Evolutionary conservation across 306 rosid species (phyloP).

Genomic region (Citrullus colocynthis): DNA sequence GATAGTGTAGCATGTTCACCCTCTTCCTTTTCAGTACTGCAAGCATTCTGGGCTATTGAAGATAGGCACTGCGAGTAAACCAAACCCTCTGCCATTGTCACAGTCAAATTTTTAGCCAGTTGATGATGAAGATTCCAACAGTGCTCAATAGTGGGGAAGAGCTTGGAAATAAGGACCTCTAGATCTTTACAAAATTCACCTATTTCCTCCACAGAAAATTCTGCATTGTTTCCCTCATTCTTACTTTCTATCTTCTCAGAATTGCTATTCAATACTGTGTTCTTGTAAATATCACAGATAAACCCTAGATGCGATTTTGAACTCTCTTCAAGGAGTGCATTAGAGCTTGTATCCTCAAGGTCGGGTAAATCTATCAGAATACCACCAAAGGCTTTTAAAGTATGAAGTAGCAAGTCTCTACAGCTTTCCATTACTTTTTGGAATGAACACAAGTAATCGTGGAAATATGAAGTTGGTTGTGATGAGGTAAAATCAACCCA

Average conservation of each 20-base stretch:
- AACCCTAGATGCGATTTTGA: conserved; percentile 39
- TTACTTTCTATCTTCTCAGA: conserved; percentile 26
- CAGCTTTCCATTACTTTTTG: conserved; percentile 64
- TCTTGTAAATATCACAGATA: conserved; percentile 34
- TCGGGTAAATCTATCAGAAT: conserved; percentile 37
- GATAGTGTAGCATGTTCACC: conserved; percentile 29
- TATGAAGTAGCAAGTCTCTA: conserved; percentile 41
- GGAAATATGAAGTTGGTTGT: conserved; percentile 59
- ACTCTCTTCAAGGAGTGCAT: conserved; percentile 24
- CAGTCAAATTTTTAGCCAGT: conserved; percentile 52
- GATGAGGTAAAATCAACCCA: conserved; percentile 57
- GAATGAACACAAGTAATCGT: conserved; percentile 72
- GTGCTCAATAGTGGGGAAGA: conserved; percentile 47
- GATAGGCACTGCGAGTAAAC: conserved; percentile 51
- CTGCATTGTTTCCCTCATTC: conserved; percentile 16
- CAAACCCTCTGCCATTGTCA: conserved; percentile 51
- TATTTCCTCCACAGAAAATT: conserved; percentile 41
- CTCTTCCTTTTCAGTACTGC: conserved; percentile 34
- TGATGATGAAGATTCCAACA: conserved; percentile 86
- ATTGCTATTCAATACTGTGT: conserved; percentile 18
- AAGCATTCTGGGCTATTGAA: conserved; percentile 31
- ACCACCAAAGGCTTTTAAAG: conserved; percentile 38
- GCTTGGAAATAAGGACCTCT: conserved; percentile 48
- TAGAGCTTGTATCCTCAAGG: conserved; percentile 15
- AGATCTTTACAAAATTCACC: conserved; percentile 50